Base-by-base conservation (phyloP, 345 rosid species). In the Raphanus sativus region DNA sequence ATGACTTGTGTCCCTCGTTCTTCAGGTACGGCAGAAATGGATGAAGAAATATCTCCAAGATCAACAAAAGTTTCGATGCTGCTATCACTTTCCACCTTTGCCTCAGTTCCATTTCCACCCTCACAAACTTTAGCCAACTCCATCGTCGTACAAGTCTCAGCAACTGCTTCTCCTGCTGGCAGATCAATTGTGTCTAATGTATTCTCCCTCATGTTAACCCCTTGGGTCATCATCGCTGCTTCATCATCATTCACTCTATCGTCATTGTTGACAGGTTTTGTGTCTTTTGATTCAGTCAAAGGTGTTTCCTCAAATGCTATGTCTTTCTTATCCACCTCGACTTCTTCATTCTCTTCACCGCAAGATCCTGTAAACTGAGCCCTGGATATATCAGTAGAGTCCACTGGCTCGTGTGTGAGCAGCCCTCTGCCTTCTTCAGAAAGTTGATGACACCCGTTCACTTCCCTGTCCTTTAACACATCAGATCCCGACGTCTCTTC, bases 81-180 rank as follows among this genome's bases (percentile, higher is more conserved):
- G 28, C 59, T 60, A 21, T 62, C 75, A 30, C 48, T 45, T 68
- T 68, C 75, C 61, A 79, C 67, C 40, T 63, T 34, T 29, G 54
- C 76, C 45, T 30, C 66, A 30, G 30, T 38, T 55, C 11, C 71
- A 29, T 62, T n/a, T 52, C 2, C 75, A 68, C 9, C 64, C 30
- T 79, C 78, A 62, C 24, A 29, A 13, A 55, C 29, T 38, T 56
- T 15, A 7, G 28, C 67, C 24, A 69, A 50, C 13, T 66, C 81
- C 73, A 77, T 40, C 17, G 77, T 58, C n/a, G 80, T 68, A 69
- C 88, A 70, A 66, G 89, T 82, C 59, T 6, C 78, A 72, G 77
- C 88, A 50, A 77, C 87, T 45, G 75, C 67, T 72, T 80, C 68
- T n/a, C n/a, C n/a, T 70, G 58, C 58, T 52, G 25, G 10, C 42